A percentile compares a stretch with the other conserved stretches of the same genome.
phyloP scores from a whole-genome alignment of 2,329 filamentous ascomycete genomes.

The Exophiala sideris region DNA sequence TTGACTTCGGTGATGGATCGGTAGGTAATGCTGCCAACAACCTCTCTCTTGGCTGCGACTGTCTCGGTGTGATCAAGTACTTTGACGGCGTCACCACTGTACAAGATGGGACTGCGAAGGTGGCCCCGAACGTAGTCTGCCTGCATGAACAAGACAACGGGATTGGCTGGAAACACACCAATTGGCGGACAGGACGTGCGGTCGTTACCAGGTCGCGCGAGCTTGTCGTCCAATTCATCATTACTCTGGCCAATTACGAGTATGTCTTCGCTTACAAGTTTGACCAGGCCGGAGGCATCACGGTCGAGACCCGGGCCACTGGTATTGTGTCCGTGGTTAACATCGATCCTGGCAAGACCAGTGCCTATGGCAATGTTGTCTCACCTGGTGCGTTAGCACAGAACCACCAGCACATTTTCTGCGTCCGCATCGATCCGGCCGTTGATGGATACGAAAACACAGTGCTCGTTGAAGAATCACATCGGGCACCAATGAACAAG shows the following conservation, averaged over 20 bases:
- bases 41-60: slow-evolving; percentile 64
- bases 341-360: slow-evolving; percentile 56
- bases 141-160: slow-evolving; percentile 68
- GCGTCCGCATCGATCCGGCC: slow-evolving; percentile 61
- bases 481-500: slow-evolving; percentile 48
- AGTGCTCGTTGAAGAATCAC: slow-evolving; percentile 54
- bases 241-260: slow-evolving; percentile 69
- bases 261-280: slow-evolving; percentile 66
- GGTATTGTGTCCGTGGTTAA: slow-evolving; percentile 63
- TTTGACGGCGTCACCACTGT: slow-evolving; percentile 57
- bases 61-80: slow-evolving; percentile 65
- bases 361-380: slow-evolving; percentile 60
- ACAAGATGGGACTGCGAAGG: slow-evolving; percentile 50
- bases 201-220: slow-evolving; percentile 61
- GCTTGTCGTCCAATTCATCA: slow-evolving; percentile 65
- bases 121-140: slow-evolving; percentile 61
- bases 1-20: slow-evolving; percentile 69
- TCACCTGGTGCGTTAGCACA: slow-evolving; percentile 62
- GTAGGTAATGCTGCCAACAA: slow-evolving; percentile 67
- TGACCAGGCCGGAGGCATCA: slow-evolving; percentile 60
- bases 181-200: slow-evolving; percentile 61
- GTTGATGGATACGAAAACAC: slow-evolving; percentile 57
- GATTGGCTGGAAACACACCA: slow-evolving; percentile 68
- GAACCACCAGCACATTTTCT: slow-evolving; percentile 70
- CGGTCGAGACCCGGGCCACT: slow-evolving; percentile 61